Evolutionary conservation across 176 grass and related monocot genomes (phyloP).

Genomic region (Carex cristatella): DNA sequence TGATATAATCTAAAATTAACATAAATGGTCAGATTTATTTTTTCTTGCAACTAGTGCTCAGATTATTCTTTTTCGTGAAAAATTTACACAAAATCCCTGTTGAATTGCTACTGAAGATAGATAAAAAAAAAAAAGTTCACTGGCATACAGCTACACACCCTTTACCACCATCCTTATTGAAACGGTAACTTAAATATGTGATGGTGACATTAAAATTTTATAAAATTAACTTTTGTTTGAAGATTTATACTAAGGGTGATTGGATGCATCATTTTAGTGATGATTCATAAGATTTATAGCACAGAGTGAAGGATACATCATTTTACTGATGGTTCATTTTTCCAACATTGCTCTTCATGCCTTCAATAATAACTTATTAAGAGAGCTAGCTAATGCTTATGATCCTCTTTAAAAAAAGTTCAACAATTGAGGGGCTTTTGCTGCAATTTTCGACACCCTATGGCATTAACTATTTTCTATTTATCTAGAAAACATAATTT

Average conservation of each 20-base stretch:
- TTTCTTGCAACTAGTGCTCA: neutral
- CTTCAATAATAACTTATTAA: neutral
- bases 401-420: neutral
- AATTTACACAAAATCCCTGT: neutral
- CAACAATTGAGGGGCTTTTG: neutral
- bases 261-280: neutral
- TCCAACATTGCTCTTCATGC: neutral
- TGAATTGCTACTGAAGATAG: neutral
- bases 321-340: neutral
- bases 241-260: neutral
- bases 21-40: neutral
- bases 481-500: neutral
- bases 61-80: neutral
- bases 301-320: neutral
- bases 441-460: neutral
- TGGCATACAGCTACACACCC: neutral
- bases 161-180: neutral
- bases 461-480: neutral
- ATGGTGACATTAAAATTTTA: neutral
- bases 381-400: neutral
- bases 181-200: neutral
- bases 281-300: neutral
- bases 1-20: neutral
- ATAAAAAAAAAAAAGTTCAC: neutral
- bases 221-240: neutral